Evolutionary conservation across 805 yeast genomes (phyloP).

Genomic region (Wickerhamomyces subpelliculosus): DNA sequence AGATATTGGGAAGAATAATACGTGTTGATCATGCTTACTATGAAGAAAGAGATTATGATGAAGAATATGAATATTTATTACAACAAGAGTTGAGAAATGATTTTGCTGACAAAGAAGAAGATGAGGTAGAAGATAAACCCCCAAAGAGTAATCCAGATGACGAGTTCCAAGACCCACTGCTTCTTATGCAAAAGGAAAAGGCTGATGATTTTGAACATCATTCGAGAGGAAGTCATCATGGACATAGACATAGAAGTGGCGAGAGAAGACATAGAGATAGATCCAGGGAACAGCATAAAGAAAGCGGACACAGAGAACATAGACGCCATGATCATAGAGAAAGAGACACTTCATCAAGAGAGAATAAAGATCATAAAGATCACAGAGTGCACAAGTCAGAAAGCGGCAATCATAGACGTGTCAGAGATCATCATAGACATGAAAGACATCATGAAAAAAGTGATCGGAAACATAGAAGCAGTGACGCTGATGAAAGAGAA

Average conservation of each 20-base stretch:
- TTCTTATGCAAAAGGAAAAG: slow-evolving; percentile 11
- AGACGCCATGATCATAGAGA: background rate
- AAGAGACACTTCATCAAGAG: no score
- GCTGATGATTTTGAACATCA: background rate
- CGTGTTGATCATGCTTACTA: slow-evolving; percentile 71
- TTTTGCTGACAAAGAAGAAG: slow-evolving; percentile 11
- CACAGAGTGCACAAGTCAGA: no score
- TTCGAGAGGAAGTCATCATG: background rate
- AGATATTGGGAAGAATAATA: slow-evolving; percentile 40
- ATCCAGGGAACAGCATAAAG: no score
- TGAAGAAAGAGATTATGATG: slow-evolving; percentile 45
- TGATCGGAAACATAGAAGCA: slow-evolving; percentile 2
- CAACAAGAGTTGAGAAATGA: slow-evolving; percentile 26
- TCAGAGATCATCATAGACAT: background rate
- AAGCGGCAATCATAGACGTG: no score
- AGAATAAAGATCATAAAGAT: no score
- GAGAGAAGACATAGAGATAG: background rate
- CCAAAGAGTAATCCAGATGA: slow-evolving; percentile 4
- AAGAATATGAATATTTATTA: slow-evolving; percentile 36
- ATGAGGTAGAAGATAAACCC: slow-evolving; percentile 1
- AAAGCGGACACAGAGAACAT: no score
- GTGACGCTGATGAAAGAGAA: background rate
- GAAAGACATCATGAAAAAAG: background rate
- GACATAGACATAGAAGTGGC: background rate
- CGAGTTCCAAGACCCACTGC: slow-evolving; percentile 20